Base-by-base conservation (phyloP, 345 rosid genomes). In the Acer campestre region DNA sequence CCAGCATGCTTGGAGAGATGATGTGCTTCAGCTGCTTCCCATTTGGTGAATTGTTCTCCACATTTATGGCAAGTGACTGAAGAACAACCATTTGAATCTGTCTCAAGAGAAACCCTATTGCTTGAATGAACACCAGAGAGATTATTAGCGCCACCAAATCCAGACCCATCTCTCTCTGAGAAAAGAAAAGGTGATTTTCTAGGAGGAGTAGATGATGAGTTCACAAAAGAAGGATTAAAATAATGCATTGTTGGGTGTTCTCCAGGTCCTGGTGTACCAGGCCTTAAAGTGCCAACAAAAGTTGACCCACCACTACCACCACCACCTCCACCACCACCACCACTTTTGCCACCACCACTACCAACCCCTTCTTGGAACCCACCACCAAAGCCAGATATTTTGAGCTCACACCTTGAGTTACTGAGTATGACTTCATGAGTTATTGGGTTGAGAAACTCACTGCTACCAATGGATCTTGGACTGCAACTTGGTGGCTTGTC, bases 1-100 rank as follows among this genome's bases (percentile, higher is more conserved):
- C 99, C 97, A 68, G 99, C 99, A 84, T 96, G 99, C 84, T 91
- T 96, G 40, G 98, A 96, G 75, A 96, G 96, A 88, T 96, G 97
- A 80, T 96, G 99, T 18, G 90, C 89, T 87, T 96, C 99, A 69
- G 99, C 98, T 78, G 92, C 97, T 80, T 94, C 99, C 88, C 91
- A 88, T 88, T 92, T 96, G 80, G 65, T 89, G 75, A 96, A 96
- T 74, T 90, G 97, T 80, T 96, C 94, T 67, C 98, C 99, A 80
- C 99, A 96, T 86, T 94, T 96, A 76, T 96, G 99, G 79, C 99
- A 96, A 79, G 93, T 90, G 55, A 95, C 83, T 73, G 84, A 77
- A 77, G 87, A 86, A 77, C 82, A 78, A 55, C 88, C 89, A 79
- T 85, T 92, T 23, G 87, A 77, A 46, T 91, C 95, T 61, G 80